Evolutionary conservation across 371 early-diverging fungal species (phyloP).

Genomic region (Umbelopsis sp.): DNA sequence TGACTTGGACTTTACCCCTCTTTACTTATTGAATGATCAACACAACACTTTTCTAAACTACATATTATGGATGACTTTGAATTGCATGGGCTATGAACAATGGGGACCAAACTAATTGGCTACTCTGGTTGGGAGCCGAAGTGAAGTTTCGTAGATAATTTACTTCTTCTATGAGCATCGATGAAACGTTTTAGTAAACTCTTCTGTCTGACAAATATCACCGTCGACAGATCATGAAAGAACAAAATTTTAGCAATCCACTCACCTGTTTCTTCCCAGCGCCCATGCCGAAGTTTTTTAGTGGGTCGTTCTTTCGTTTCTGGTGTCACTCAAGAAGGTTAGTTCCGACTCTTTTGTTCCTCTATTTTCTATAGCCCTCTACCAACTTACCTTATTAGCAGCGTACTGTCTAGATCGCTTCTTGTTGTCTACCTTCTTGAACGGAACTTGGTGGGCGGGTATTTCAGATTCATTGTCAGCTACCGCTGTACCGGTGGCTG

Average conservation of each 20-base stretch:
- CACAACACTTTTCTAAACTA: no score
- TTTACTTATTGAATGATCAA: no score
- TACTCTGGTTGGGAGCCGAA: no score
- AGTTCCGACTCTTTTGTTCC: no score
- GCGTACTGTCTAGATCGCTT: conserved; percentile 1
- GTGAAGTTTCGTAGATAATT: neutral
- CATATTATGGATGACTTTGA: no score
- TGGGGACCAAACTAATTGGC: no score
- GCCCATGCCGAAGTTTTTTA: conserved; percentile 44
- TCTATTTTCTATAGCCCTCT: no score
- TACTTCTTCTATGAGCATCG: neutral
- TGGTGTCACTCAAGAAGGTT: conserved; percentile 18
- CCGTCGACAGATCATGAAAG: neutral
- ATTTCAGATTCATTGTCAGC: conserved; percentile 1
- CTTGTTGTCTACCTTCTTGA: conserved; percentile 19
- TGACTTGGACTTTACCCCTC: no score
- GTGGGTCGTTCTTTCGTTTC: conserved; percentile 63
- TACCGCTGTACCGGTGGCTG: neutral
- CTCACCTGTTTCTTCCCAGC: conserved; percentile 13
- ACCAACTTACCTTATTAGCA: conserved; percentile 22
- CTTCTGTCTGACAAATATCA: neutral
- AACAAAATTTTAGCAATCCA: neutral
- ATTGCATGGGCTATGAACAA: no score
- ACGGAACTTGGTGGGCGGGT: conserved; percentile 6
- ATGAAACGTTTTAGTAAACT: neutral